phyloP scores from a whole-genome alignment of 225 moss, liverwort and hornwort species.

The Lunularia cruciata region DNA sequence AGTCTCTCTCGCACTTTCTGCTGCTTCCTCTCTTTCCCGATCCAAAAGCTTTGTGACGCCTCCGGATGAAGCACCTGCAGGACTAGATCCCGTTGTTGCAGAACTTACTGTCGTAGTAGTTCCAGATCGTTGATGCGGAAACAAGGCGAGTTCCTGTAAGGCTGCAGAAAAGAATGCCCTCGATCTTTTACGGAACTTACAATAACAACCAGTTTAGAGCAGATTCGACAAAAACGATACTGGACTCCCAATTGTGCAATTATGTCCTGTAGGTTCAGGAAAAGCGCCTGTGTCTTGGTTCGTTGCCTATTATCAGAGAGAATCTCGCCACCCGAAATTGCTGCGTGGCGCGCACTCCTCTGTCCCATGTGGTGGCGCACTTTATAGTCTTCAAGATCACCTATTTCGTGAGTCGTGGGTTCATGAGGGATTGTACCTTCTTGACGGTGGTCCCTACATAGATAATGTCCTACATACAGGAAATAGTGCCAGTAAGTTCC shows the following conservation, averaged over 20 bases:
- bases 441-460: conserved; percentile 7
- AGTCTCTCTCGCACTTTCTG: no score
- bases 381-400: neutral
- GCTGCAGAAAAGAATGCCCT: neutral
- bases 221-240: neutral
- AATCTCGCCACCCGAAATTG: neutral
- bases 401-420: conserved; percentile 12
- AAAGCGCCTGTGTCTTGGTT: neutral
- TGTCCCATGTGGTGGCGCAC: neutral
- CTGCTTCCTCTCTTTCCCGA: no score
- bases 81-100: no score
- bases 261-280: neutral
- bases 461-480: neutral
- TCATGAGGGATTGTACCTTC: neutral
- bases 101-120: no score
- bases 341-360: neutral
- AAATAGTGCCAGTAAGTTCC: no score
- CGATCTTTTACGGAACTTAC: neutral
- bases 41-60: no score
- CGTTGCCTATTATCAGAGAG: neutral
- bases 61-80: no score
- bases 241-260: neutral
- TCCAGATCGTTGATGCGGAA: no score
- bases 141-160: neutral
- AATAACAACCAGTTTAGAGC: no score